A percentile compares a stretch with the other conserved stretches of the same genome.
These are phyloP conservation scores for Fusarium decemcellulare DNA, from an alignment of 2,329 filamentous ascomycete species.

Conservation along the genomic window DNA sequence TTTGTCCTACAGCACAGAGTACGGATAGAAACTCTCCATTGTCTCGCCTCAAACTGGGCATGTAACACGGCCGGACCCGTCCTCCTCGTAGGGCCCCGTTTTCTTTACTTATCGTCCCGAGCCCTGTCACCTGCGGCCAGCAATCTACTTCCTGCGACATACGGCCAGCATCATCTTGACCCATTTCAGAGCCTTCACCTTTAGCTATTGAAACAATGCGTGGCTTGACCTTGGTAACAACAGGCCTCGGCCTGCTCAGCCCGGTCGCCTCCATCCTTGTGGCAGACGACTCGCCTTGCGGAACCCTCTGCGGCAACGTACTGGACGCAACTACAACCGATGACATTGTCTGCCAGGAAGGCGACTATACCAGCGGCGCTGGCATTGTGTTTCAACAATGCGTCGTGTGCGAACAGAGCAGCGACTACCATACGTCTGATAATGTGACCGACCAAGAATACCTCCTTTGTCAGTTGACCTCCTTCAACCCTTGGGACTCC, in stretches of 20 bases:
- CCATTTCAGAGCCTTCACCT: not conserved
- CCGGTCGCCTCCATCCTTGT: constrained; percentile 56
- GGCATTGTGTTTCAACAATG: constrained; percentile 68
- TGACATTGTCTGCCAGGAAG: constrained; percentile 65
- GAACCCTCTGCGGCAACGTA: constrained; percentile 67
- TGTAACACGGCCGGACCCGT: constrained; percentile 31
- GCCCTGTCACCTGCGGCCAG: constrained; percentile 4
- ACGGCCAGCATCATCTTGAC: not conserved
- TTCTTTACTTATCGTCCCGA: constrained; percentile 3
- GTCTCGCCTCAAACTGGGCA: constrained; percentile 23
- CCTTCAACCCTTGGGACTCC: not conserved
- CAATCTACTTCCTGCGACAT: not conserved
- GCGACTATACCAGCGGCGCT: constrained; percentile 54
- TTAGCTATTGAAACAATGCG: constrained; percentile 16
- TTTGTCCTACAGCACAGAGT: constrained; percentile 15
- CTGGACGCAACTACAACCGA: constrained; percentile 59
- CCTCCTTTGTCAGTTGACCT: constrained; percentile 66
- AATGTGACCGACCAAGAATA: constrained; percentile 67
- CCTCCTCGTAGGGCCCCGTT: constrained; percentile 7
- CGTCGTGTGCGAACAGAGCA: constrained; percentile 66
- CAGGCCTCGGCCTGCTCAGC: constrained; percentile 36
- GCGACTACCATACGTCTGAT: constrained; percentile 59
- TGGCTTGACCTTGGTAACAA: constrained; percentile 27
- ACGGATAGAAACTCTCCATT: constrained; percentile 7
- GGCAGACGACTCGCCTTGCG: constrained; percentile 64